phyloP scores from a whole-genome alignment of 2,329 filamentous ascomycete genomes.

The Pseudodiploospora longispora region DNA sequence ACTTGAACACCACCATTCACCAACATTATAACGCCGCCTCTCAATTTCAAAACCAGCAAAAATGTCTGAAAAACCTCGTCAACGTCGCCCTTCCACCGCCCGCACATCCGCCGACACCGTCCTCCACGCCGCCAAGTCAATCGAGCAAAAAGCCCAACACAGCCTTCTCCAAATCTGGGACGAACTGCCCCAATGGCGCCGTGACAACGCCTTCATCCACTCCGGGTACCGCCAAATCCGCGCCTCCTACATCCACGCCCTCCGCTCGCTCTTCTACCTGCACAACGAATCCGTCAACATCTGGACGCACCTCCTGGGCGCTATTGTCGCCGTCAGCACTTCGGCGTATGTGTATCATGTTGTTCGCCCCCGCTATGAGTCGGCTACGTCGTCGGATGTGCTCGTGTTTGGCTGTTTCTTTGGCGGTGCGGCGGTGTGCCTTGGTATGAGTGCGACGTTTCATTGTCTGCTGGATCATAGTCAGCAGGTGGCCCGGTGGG shows the following conservation, averaged over 20 bases:
- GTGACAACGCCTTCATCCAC: conserved; percentile 50
- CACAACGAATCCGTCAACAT: conserved; percentile 59
- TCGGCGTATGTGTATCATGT: conserved; percentile 46
- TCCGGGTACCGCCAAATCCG: conserved; percentile 45
- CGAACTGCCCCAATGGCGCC: conserved; percentile 50
- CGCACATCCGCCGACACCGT: conserved; percentile 18
- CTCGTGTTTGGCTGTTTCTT: conserved; percentile 74
- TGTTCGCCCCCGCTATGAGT: conserved; percentile 57
- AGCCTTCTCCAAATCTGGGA: conserved; percentile 46
- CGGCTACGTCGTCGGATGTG: conserved; percentile 56
- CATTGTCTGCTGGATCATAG: conserved; percentile 85
- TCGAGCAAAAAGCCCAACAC: conserved; percentile 32
- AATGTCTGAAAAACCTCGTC: conserved; percentile 13
- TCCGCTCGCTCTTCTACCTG: conserved; percentile 42
- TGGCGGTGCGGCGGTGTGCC: conserved; percentile 59
- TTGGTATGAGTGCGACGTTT: conserved; percentile 77
- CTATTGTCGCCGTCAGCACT: conserved; percentile 46
- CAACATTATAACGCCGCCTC: too few relatives aligned
- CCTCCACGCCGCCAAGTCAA: conserved; percentile 18
- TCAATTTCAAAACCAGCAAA: background rate
- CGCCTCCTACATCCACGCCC: conserved; percentile 37
- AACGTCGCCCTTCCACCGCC: conserved; percentile 21
- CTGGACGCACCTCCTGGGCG: conserved; percentile 58
- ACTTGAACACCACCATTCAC: too few relatives aligned
- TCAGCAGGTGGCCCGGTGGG: conserved; percentile 65